Conservation (phyloP, 164 flowering plant species). For the Nelumbo lutea region DNA sequence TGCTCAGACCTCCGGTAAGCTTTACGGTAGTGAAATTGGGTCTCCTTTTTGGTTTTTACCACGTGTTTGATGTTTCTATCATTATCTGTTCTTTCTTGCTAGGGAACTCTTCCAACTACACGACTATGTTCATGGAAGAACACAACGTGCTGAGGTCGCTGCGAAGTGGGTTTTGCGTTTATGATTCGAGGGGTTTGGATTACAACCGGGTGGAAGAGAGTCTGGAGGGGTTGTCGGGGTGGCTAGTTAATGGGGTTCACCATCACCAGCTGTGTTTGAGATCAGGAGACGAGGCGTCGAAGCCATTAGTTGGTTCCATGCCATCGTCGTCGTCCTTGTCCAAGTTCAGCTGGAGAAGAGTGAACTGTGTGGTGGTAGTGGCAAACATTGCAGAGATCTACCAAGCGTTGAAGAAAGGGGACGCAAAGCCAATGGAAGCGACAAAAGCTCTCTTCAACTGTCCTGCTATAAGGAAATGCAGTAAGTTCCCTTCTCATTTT, state of each 20-base stretch:
- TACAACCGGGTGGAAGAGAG: slow-evolving; percentile 28
- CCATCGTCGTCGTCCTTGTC: slow-evolving; percentile 17
- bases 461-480: slow-evolving; percentile 44
- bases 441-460: slow-evolving; percentile 45
- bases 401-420: slow-evolving; percentile 37
- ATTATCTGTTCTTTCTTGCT: not conserved
- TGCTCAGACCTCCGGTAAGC: slow-evolving; percentile 61
- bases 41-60: not conserved
- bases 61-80: not conserved
- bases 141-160: slow-evolving; percentile 73
- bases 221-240: slow-evolving; percentile 34
- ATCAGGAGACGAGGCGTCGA: slow-evolving; percentile 26
- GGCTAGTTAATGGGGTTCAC: slow-evolving; percentile 63
- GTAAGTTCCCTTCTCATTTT: slow-evolving; percentile 31
- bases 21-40: not conserved
- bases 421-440: slow-evolving; percentile 47
- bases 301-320: slow-evolving; percentile 1
- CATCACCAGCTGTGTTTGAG: slow-evolving; percentile 61
- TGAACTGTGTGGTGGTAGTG: slow-evolving; percentile 61
- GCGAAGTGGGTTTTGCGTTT: slow-evolving; percentile 69
- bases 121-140: slow-evolving; percentile 59
- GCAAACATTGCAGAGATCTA: slow-evolving; percentile 53
- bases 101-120: slow-evolving; percentile 33
- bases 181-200: slow-evolving; percentile 62
- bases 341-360: slow-evolving; percentile 39